These are phyloP conservation scores for Daedalea quercina DNA, from an alignment of 768 basidiomycete genomes.

Conservation along the genomic window DNA sequence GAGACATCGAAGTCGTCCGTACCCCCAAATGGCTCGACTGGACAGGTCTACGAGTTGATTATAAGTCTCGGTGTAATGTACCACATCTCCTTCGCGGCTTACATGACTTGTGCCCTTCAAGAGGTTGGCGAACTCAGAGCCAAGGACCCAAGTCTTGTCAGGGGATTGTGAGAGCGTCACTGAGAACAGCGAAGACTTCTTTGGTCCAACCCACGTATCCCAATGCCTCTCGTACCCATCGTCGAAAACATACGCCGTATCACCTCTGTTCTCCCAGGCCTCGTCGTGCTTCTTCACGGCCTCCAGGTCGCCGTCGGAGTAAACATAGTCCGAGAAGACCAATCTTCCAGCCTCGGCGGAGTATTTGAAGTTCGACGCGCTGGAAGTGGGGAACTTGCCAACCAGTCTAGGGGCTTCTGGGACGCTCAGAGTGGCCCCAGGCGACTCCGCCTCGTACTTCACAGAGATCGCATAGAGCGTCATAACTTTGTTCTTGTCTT, in stretches of 20 bases:
- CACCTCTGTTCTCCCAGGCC: constrained; percentile 65
- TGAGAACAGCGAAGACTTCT: constrained; percentile 66
- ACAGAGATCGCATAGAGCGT: constrained; percentile 58
- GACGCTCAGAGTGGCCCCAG: constrained; percentile 24
- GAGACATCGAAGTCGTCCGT: constrained; percentile 78
- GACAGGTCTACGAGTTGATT: constrained; percentile 41
- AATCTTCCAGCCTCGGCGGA: constrained; percentile 49
- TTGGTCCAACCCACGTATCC: constrained; percentile 67
- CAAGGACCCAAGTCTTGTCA: constrained; percentile 48
- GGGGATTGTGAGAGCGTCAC: constrained; percentile 45
- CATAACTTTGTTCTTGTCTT: constrained; percentile 38
- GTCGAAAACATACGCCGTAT: constrained; percentile 51
- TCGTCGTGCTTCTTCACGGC: constrained; percentile 66
- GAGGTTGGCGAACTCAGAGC: constrained; percentile 46
- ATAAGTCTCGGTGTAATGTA: not conserved
- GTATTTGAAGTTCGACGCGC: constrained; percentile 67
- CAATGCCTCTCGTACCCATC: constrained; percentile 43
- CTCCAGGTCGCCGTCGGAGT: constrained; percentile 66
- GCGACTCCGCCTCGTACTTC: constrained; percentile 30
- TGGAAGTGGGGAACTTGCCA: constrained; percentile 62
- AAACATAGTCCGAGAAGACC: constrained; percentile 83
- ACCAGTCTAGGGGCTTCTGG: constrained; percentile 40
- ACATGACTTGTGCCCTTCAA: constrained; percentile 69
- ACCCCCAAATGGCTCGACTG: constrained; percentile 86
- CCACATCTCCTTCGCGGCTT: constrained; percentile 18